Base-by-base conservation (phyloP, 352 stramenopile species). In the Phytopythium delawarense region DNA sequence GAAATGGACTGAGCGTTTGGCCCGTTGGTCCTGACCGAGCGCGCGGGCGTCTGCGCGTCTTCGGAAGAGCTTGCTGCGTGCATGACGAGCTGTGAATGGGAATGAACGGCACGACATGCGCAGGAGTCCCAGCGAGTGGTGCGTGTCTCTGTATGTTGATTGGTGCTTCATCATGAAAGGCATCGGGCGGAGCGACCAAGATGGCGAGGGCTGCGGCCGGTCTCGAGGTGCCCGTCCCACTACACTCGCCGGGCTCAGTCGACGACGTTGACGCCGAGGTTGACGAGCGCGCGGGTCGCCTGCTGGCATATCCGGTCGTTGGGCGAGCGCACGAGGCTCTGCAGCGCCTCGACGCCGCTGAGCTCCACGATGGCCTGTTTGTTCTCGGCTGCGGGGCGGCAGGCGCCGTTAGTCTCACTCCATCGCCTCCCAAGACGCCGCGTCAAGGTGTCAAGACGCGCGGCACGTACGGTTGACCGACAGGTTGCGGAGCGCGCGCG, bases 401-500 rank as follows among this genome's bases (percentile, higher is more conserved):
- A 65, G 15, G 12, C 46, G 6, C 12, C 45, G 35, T 60, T 21
- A 67, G 48, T 37, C 16, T 11, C 40, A 1, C 40, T 20, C 4
- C 40, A 35, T 35, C 23, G 32, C 25, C 18, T n/a, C n/a, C 15
- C 37, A 30, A 51, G 21, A 30, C n/a, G 7, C 35, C 35, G 18
- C 28, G 5, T 32, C 28, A 32, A 7, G 28, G 28, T 32, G 12
- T 44, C 15, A 39, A 15, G 12, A 15, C 18, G 13, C 28, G 30
- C 37, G 20, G 30, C 16, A 87, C 86, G 57, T 84, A 95, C 87
- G 78, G 60, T 98, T 97, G 40, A 98, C 91, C 18, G 88, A 97
- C 28, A 98, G 78, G 61, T 98, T 98, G 49, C 94, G 81, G 44
- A 98, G 76, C n/a, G 93, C 91, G 21, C 93, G 88, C 12, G 88